Evolutionary conservation across 176 grass and related monocot species (phyloP), one percentile per base, ranked within the genome.

Genomic region (Chrysopogon serrulatus): DNA sequence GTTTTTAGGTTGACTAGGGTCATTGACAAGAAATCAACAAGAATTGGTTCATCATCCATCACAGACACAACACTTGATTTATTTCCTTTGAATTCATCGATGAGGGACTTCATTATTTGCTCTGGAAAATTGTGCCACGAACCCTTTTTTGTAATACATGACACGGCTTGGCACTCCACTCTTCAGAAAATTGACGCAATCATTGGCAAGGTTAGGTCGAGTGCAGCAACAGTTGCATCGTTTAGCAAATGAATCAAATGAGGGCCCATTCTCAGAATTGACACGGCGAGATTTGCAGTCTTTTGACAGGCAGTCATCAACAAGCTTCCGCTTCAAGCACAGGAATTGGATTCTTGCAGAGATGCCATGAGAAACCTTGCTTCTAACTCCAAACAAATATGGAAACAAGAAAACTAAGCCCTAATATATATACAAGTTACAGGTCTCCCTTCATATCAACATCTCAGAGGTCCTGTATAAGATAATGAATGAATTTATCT

Each of bases 1-100:
- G 84, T 87, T 73, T 68, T 87, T 83, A 89, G 51, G 60, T 96
- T 93, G 51, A 91, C 86, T 43, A 89, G 24, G 51, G 84, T 91
- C 88, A 96, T 91, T 59, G 91, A 93, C 30, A 96, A 62, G 72
- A 96, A 92, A 85, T 93, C 94, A 82, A 96, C 89, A 73, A 93
- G 77, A 44, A 91, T 21, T 70, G 65, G 65, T 28, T 93, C 72
- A 83, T 87, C 84, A 43, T 91, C 88, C 74, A 83, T 72, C 68
- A 88, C 88, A 67, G 81, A 59, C 18, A 83, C 78, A 63, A 75
- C 76, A 78, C 91, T 91, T 8, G 94, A 93, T 66, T 89, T 89
- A 45, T 85, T 70, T 9, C 84, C 41, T 71, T 36, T 89, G 57
- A 91, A 93, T 71, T 83, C 89, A 26, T 91, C 83, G 48, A 97